These are phyloP conservation scores for Wickerhamiella bombiphila DNA, from an alignment of 805 yeast genomes.

Conservation along the genomic window DNA sequence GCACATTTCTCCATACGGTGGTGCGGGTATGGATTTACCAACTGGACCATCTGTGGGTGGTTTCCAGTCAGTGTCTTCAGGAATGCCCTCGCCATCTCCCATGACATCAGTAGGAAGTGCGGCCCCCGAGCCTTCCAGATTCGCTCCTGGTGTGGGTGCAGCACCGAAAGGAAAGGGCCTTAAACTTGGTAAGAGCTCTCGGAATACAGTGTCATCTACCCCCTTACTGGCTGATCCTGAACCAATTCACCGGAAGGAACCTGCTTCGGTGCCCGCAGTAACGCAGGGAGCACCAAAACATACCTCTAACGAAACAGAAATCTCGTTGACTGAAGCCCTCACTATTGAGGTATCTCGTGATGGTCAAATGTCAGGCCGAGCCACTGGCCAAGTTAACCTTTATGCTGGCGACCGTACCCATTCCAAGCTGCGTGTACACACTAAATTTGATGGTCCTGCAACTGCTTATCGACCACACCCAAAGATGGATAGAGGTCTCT, in stretches of 20 bases:
- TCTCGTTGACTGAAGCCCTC: constrained; percentile 62
- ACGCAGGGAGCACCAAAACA: not conserved
- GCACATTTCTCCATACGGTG: constrained; percentile 12
- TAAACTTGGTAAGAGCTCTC: constrained; percentile 51
- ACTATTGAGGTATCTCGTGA: constrained; percentile 71
- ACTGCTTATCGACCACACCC: constrained; percentile 89
- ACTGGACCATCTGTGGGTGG: too few relatives aligned
- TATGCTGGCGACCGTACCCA: constrained; percentile 66
- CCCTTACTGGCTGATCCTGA: constrained; percentile 24
- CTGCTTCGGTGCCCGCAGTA: constrained; percentile 11
- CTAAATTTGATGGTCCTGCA: constrained; percentile 37
- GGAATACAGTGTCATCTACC: constrained; percentile 13
- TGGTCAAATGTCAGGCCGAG: constrained; percentile 52
- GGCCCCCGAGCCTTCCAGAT: constrained; percentile 1
- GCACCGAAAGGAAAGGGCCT: constrained; percentile 54
- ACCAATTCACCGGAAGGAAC: constrained; percentile 11
- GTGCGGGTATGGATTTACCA: constrained; percentile 7
- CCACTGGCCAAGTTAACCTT: constrained; percentile 82
- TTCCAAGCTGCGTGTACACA: constrained; percentile 49
- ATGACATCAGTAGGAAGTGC: constrained; percentile 4
- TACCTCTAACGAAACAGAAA: constrained; percentile 61
- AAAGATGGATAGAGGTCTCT: constrained; percentile 70
- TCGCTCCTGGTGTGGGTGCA: constrained; percentile 2
- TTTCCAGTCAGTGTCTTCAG: not conserved
- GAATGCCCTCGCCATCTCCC: not conserved